These are phyloP conservation scores for Pistacia integerrima DNA, from an alignment of 345 rosid genomes.

Conservation along the genomic window DNA sequence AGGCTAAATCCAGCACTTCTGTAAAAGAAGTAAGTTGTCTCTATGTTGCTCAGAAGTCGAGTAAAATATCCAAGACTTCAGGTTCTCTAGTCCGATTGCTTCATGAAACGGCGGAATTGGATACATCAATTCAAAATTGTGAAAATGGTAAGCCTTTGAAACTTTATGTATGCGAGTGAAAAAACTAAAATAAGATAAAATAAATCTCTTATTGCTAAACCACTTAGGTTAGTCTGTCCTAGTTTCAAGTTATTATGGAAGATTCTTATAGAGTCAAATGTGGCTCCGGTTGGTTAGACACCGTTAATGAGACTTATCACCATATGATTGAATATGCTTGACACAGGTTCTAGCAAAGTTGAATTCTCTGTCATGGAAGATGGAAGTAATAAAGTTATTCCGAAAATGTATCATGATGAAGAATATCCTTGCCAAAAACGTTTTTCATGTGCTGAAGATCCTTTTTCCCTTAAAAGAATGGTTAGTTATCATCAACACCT, in stretches of 20 bases:
- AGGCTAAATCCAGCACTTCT: slow-evolving; percentile 46
- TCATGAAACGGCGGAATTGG: slow-evolving; percentile 34
- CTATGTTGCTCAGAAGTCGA: slow-evolving; percentile 50
- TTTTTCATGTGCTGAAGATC: not conserved
- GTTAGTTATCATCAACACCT: not conserved
- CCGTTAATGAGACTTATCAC: not conserved
- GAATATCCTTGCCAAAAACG: not conserved
- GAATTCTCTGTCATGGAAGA: not conserved
- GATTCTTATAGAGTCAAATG: too few relatives aligned
- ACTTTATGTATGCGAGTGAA: not conserved
- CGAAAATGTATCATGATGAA: not conserved
- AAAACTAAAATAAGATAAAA: not conserved
- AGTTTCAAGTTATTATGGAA: not conserved
- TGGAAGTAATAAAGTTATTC: not conserved
- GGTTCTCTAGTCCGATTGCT: slow-evolving; percentile 34
- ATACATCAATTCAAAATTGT: slow-evolving; percentile 27
- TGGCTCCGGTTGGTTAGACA: not conserved
- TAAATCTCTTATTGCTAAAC: not conserved
- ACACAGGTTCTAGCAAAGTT: not conserved
- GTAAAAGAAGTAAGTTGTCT: slow-evolving; percentile 48
- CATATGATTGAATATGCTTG: not conserved
- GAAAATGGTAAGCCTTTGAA: slow-evolving; percentile 38
- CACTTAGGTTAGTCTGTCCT: too few relatives aligned
- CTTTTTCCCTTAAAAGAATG: not conserved
- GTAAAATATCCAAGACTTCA: slow-evolving; percentile 47